These are phyloP conservation scores for Sphenostylis stenocarpa DNA, from an alignment of 306 rosid genomes.

Conservation along the genomic window DNA sequence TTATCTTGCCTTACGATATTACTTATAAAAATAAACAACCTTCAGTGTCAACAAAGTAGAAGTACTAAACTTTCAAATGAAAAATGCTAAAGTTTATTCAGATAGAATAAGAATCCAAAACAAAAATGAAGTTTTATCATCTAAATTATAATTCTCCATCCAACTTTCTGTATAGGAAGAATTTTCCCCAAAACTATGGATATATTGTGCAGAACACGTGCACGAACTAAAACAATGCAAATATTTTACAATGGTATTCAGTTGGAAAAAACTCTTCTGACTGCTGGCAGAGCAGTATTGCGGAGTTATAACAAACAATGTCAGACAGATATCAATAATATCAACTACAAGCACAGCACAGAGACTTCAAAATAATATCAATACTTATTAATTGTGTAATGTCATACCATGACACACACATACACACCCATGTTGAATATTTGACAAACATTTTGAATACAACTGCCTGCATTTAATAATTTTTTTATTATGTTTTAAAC, in stretches of 20 bases:
- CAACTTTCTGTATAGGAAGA: not conserved
- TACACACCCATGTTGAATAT: not conserved
- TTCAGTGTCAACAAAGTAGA: slow-evolving; percentile 3
- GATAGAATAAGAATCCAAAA: slow-evolving; percentile 19
- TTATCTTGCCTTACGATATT: not conserved
- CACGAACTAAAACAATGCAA: not conserved
- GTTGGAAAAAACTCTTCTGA: not conserved
- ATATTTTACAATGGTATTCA: not conserved
- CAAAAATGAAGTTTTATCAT: slow-evolving; percentile 8
- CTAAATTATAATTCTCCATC: not conserved
- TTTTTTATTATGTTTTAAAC: not conserved
- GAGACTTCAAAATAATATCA: not conserved
- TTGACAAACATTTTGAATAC: not conserved
- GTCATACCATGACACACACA: not conserved
- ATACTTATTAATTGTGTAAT: not conserved
- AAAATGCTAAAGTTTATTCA: not conserved
- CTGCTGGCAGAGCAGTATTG: not conserved
- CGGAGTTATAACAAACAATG: slow-evolving; percentile 7
- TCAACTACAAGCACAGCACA: not conserved
- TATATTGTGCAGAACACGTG: not conserved
- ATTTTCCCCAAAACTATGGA: not conserved
- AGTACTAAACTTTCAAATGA: slow-evolving; percentile 13
- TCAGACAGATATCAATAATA: slow-evolving; percentile 3
- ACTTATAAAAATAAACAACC: not conserved
- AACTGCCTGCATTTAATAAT: not conserved